Percentiles rank a stretch among this genome's conserved stretches.
These are phyloP conservation scores for Tillandsia leiboldiana DNA, from an alignment of 176 grass and related monocot genomes.

Conservation along the genomic window DNA sequence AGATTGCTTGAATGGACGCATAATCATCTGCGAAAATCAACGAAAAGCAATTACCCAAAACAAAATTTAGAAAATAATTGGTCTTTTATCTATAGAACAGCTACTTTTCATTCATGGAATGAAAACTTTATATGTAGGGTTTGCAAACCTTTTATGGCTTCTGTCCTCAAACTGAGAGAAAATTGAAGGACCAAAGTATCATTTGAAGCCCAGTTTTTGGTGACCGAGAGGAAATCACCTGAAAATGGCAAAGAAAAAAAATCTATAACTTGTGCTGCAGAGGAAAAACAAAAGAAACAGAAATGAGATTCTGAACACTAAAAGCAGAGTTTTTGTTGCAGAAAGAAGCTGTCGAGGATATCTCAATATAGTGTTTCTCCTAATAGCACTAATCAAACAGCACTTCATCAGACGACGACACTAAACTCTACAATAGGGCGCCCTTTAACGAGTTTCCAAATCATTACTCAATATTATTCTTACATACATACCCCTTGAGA, in stretches of 20 bases:
- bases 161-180: conserved; percentile 50
- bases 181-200: conserved; percentile 47
- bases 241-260: conserved; percentile 1
- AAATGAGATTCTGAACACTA: background rate
- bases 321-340: no score
- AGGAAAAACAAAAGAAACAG: background rate
- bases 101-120: background rate
- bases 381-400: no score
- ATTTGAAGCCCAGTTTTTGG: conserved; percentile 47
- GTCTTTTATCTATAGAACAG: no score
- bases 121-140: background rate
- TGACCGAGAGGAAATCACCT: conserved; percentile 64
- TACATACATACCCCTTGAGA: no score
- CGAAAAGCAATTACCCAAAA: background rate
- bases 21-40: conserved; percentile 59
- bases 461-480: no score
- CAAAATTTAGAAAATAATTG: no score
- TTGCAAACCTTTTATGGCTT: conserved; percentile 64
- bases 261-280: background rate
- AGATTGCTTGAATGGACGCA: conserved; percentile 51
- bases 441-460: no score
- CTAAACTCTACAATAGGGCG: no score
- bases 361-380: no score
- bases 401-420: no score
- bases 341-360: no score